Conservation (phyloP, 1,139 yeast species). For the Geotrichum australiense region DNA sequence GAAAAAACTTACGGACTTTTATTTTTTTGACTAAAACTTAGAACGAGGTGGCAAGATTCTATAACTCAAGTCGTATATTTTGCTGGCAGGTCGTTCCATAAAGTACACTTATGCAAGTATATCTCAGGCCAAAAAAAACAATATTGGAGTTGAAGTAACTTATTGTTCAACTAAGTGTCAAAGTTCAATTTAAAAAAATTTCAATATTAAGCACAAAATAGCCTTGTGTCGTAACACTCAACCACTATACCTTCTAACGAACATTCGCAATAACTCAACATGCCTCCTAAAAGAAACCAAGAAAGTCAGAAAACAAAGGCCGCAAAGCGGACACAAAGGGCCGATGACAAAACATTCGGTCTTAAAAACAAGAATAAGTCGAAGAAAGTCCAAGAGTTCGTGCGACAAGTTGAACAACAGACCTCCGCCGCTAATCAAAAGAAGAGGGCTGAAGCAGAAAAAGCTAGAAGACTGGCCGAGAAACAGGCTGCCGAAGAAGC, state of each 20-base stretch:
- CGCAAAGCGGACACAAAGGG: constrained; percentile 58
- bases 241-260: constrained; percentile 2
- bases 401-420: constrained; percentile 69
- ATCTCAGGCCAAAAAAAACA: too few species aligned
- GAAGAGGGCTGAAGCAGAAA: constrained; percentile 70
- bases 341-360: constrained; percentile 91
- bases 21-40: too few species aligned
- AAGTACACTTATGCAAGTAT: neutral
- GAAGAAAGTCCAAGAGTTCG: constrained; percentile 80
- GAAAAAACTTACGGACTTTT: too few species aligned
- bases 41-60: too few species aligned
- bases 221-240: neutral
- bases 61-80: too few species aligned
- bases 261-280: constrained; percentile 13
- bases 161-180: neutral
- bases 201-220: neutral
- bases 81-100: too few species aligned
- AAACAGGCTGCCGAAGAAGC: constrained; percentile 89
- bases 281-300: constrained; percentile 61
- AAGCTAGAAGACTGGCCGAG: constrained; percentile 70
- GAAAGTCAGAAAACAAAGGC: constrained; percentile 54
- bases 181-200: too few species aligned
- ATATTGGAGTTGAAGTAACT: too few species aligned
- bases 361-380: constrained; percentile 76
- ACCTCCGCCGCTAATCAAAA: constrained; percentile 45